Evolutionary conservation across 441 rosid species (phyloP), one percentile per base, ranked within the genome.

Genomic region (Adansonia madagascariensis): DNA sequence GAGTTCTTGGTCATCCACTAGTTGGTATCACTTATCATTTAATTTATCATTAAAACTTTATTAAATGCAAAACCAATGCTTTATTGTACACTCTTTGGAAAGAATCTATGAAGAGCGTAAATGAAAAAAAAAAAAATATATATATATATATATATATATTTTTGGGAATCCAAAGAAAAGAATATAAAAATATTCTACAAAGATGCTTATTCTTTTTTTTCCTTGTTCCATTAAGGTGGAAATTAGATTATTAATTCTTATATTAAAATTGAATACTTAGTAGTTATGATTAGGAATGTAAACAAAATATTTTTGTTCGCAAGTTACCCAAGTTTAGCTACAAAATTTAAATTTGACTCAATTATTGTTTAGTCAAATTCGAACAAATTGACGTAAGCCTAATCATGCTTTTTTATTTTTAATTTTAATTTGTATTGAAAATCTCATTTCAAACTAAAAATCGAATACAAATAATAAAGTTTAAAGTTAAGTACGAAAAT

Each of bases 1-100:
- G 75, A 27, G 49, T 31, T 53, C 75, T 31, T 35, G 62, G 62
- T 71, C 75, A 71, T 31, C 75, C 59, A 15, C 6, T 7, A 27
- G 15, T 27, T 69, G 60, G 39, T 12, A 1, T 47, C 41, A 24
- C 11, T 61, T 24, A 49, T 47, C 59, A 27, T 12, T 67, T 3
- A 60, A 60, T 27, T 27, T 27, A 65, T 31, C 17, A 61, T 14
- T 24, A 17, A n/a, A n/a, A 2, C 41, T 22, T 27, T 11, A 6
- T 24, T 24, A 49, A 49, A 7, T 68, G 56, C 14, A 49, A 50
- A 69, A 53, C 12, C 9, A 71, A 9, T 70, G 61, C 6, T 50
- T 44, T 11, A 44, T 70, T 3, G n/a, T 31, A 7, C 3, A 15
- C 0, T 60, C 20, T 39, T 24, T 1, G 24, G 41, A 39, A 70